phyloP scores from a whole-genome alignment of 768 basidiomycete species.

The Trametes punicea region DNA sequence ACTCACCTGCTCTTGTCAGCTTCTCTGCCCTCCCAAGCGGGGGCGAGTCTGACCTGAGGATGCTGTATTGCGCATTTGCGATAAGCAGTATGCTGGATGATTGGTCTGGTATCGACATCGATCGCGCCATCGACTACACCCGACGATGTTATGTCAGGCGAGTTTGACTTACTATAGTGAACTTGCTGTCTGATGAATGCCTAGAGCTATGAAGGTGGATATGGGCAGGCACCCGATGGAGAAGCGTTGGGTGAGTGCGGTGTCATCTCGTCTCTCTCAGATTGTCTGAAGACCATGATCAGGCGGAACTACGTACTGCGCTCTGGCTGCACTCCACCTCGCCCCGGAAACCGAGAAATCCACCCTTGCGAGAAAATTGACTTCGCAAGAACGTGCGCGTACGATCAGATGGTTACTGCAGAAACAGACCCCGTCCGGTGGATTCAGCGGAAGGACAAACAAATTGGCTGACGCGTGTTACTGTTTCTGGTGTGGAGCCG shows the following conservation, averaged over 20 bases:
- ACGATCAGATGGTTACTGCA: constrained; percentile 77
- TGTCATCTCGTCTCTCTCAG: neutral
- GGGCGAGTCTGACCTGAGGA: constrained; percentile 76
- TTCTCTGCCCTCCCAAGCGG: constrained; percentile 69
- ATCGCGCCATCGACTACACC: constrained; percentile 61
- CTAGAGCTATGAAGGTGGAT: constrained; percentile 92
- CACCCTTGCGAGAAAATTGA: constrained; percentile 18
- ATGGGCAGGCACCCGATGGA: constrained; percentile 73
- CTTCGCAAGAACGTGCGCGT: constrained; percentile 40
- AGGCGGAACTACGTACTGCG: constrained; percentile 96
- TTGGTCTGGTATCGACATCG: constrained; percentile 70
- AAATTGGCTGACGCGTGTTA: constrained; percentile 94
- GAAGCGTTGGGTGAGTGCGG: constrained; percentile 75
- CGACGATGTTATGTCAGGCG: constrained; percentile 63
- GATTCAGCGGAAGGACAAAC: constrained; percentile 84
- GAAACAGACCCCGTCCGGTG: constrained; percentile 70
- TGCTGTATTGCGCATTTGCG: constrained; percentile 84
- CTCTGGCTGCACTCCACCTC: constrained; percentile 70
- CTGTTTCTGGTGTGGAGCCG: constrained; percentile 91
- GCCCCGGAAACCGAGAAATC: constrained; percentile 31
- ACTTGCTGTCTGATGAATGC: neutral
- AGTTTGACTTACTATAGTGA: neutral
- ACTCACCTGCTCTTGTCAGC: constrained; percentile 36
- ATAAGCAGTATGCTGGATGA: constrained; percentile 76
- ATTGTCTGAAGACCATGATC: neutral